phyloP scores from a whole-genome alignment of 129 eudicot species.

The Tagetes patula region DNA sequence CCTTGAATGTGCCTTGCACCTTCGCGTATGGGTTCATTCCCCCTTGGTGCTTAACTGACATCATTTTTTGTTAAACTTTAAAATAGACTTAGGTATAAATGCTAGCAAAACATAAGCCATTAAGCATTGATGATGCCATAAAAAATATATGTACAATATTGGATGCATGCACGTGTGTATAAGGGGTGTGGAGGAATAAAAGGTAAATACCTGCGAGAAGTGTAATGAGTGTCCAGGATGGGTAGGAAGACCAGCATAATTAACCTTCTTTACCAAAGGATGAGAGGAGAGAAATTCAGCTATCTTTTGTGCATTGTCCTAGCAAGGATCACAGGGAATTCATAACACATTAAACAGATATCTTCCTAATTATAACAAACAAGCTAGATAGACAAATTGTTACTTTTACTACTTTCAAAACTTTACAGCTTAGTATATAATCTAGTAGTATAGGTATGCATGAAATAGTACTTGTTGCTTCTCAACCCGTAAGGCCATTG shows the following conservation, averaged over 20 bases:
- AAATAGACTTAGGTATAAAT: not conserved
- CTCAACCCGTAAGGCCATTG: slow-evolving; percentile 95
- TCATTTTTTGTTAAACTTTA: not conserved
- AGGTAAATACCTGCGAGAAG: slow-evolving; percentile 77
- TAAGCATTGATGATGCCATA: not conserved
- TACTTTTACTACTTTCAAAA: no score
- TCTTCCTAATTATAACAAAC: not conserved
- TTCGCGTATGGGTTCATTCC: not conserved
- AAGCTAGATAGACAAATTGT: not conserved
- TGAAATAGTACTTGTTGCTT: slow-evolving; percentile 76
- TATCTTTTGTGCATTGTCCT: slow-evolving; percentile 96
- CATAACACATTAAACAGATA: not conserved
- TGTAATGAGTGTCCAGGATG: slow-evolving; percentile 91
- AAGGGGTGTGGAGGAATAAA: not conserved
- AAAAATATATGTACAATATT: not conserved
- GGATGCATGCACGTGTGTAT: not conserved
- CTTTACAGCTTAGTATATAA: not conserved
- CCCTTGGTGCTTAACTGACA: not conserved
- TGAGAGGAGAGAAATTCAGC: slow-evolving; percentile 87
- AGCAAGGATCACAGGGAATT: slow-evolving; percentile 23
- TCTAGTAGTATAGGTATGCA: slow-evolving; percentile 16
- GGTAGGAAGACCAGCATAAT: slow-evolving; percentile 90
- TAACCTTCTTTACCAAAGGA: slow-evolving; percentile 80
- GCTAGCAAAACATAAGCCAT: not conserved
- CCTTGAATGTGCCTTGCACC: no score